phyloP scores from a whole-genome alignment of 1,284 basidiomycete species.

The Fistulinella staudtii region DNA sequence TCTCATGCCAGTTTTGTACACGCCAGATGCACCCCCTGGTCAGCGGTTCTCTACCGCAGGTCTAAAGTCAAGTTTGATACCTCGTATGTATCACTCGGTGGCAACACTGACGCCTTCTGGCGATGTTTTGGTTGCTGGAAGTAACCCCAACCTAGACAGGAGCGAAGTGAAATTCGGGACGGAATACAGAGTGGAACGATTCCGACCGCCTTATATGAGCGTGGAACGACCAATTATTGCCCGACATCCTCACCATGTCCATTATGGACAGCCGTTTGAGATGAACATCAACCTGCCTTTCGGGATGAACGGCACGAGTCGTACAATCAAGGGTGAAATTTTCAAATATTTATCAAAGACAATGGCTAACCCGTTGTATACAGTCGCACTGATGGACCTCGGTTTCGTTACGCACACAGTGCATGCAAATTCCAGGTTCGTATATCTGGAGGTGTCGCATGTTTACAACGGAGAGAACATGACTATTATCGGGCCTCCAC shows the following conservation, averaged over 20 bases:
- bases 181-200: slow-evolving; percentile 78
- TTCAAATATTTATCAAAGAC: neutral
- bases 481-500: slow-evolving; percentile 55
- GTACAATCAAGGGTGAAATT: slow-evolving; percentile 36
- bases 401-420: slow-evolving; percentile 77
- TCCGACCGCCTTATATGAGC: slow-evolving; percentile 68
- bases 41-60: slow-evolving; percentile 59
- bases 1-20: slow-evolving; percentile 71
- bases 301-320: slow-evolving; percentile 12
- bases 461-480: slow-evolving; percentile 38
- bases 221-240: slow-evolving; percentile 50
- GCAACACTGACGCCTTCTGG: slow-evolving; percentile 70
- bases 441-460: slow-evolving; percentile 50
- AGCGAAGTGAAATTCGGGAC: slow-evolving; percentile 68
- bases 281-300: slow-evolving; percentile 40
- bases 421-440: slow-evolving; percentile 74
- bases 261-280: slow-evolving; percentile 43
- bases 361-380: slow-evolving; percentile 8
- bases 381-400: slow-evolving; percentile 76
- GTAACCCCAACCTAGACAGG: slow-evolving; percentile 79
- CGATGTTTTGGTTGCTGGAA: slow-evolving; percentile 73
- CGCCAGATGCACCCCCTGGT: slow-evolving; percentile 57
- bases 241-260: slow-evolving; percentile 38
- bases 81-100: slow-evolving; percentile 81
- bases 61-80: slow-evolving; percentile 67